phyloP scores from a whole-genome alignment of 805 yeast genomes.

The Pichia phayaonensis region DNA sequence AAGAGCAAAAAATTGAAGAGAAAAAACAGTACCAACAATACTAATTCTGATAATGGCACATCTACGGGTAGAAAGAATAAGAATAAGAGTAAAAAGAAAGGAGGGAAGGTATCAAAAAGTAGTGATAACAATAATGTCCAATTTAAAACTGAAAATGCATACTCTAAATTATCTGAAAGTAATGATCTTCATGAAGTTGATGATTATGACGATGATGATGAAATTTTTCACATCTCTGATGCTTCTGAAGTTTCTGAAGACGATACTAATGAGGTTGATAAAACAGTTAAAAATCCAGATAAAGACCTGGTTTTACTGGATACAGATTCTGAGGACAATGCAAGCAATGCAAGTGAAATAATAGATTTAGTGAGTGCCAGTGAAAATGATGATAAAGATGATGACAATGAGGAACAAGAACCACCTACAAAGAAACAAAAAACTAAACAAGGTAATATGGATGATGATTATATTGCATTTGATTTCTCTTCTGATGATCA shows the following conservation, averaged over 20 bases:
- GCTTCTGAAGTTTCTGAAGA: slow-evolving; percentile 6
- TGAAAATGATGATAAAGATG: neutral
- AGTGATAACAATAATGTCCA: neutral
- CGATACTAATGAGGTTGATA: neutral
- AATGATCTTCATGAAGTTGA: slow-evolving; percentile 12
- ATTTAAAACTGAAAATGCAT: slow-evolving; percentile 2
- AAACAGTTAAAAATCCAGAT: neutral
- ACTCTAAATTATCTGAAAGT: neutral
- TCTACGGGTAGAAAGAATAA: neutral
- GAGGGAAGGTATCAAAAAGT: neutral
- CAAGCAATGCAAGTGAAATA: slow-evolving; percentile 1
- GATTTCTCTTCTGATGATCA: slow-evolving; percentile 41
- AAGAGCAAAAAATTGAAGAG: neutral
- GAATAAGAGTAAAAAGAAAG: slow-evolving; percentile 1
- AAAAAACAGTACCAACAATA: neutral
- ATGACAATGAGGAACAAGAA: neutral
- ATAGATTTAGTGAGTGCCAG: neutral
- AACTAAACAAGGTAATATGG: slow-evolving; percentile 34
- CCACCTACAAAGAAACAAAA: slow-evolving; percentile 8
- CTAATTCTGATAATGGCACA: neutral
- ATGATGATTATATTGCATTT: slow-evolving; percentile 49
- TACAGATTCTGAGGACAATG: neutral
- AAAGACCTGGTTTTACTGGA: neutral
- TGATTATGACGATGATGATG: slow-evolving; percentile 3
- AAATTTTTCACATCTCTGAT: slow-evolving; percentile 6